Percentiles rank a stretch among this genome's conserved stretches.
These are phyloP conservation scores for Vigna mungo DNA, from an alignment of 306 rosid species.

Conservation along the genomic window DNA sequence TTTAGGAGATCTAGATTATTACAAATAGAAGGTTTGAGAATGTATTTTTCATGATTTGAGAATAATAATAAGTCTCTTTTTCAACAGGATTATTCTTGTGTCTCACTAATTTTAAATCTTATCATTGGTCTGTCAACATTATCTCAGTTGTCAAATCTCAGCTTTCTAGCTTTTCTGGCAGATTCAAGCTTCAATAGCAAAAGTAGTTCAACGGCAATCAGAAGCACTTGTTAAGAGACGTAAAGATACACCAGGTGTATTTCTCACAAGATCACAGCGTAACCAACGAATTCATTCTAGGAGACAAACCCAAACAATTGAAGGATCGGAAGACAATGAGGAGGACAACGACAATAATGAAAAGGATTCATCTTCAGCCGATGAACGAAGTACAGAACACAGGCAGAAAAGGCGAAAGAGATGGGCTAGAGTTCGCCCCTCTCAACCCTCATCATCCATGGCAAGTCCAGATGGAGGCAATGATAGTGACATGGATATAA, in stretches of 20 bases:
- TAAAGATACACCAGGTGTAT: constrained; percentile 64
- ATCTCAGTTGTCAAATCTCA: constrained; percentile 23
- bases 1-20: no score
- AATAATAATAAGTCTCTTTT: no score
- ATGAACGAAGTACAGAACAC: constrained; percentile 65
- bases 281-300: constrained; percentile 64
- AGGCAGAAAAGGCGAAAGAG: constrained; percentile 73
- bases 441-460: constrained; percentile 81
- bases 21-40: no score
- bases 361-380: constrained; percentile 77
- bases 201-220: constrained; percentile 82
- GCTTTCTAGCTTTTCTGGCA: constrained; percentile 40
- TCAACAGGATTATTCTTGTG: not conserved
- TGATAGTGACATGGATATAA: constrained; percentile 74
- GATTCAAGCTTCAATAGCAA: constrained; percentile 65
- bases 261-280: constrained; percentile 70
- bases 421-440: constrained; percentile 63
- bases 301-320: constrained; percentile 67
- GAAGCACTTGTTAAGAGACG: constrained; percentile 88
- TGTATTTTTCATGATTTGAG: no score
- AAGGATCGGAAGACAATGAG: constrained; percentile 83
- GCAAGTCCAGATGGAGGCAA: constrained; percentile 68
- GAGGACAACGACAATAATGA: constrained; percentile 70
- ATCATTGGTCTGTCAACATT: constrained; percentile 8
- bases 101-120: constrained; percentile 18